phyloP scores from a whole-genome alignment of 768 basidiomycete species.

The Cystobasidium tubakii region DNA sequence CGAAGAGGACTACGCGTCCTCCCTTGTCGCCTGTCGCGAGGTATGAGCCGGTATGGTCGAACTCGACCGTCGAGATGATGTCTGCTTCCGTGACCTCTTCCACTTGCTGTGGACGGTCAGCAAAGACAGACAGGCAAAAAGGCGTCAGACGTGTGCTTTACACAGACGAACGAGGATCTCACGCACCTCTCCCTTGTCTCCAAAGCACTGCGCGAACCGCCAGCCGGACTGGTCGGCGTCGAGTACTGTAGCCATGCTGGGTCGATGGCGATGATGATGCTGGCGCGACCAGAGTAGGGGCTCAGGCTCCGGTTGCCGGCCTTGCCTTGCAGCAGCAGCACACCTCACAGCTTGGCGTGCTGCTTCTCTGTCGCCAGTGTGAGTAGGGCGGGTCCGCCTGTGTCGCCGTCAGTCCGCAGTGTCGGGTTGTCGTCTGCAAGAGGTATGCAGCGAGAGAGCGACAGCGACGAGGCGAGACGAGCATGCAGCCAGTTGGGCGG shows the following conservation, averaged over 20 bases:
- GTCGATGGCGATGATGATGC: conserved; percentile 4
- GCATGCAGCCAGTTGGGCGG: background rate
- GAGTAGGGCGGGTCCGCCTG: background rate
- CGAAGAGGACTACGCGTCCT: conserved; percentile 95
- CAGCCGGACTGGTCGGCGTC: conserved; percentile 56
- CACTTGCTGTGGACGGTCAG: conserved; percentile 60
- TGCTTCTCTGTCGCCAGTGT: background rate
- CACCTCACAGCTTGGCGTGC: background rate
- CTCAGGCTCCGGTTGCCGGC: background rate
- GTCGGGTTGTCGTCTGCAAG: conserved; percentile 1
- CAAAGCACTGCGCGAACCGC: conserved; percentile 99
- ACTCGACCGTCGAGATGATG: conserved; percentile 99
- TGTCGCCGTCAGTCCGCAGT: too few species aligned
- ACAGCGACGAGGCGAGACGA: background rate
- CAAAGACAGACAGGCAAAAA: background rate
- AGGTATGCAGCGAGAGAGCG: background rate
- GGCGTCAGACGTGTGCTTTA: too few species aligned
- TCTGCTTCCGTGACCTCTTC: conserved; percentile 99
- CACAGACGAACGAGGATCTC: background rate
- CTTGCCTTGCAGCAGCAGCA: background rate
- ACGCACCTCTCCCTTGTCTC: conserved; percentile 69
- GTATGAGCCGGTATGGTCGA: conserved; percentile 98
- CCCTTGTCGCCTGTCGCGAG: conserved; percentile 99
- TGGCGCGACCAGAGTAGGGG: background rate
- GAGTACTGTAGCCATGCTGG: conserved; percentile 25